Base-by-base conservation (phyloP, 75 land plant species). In the Selaginella tamariscina region DNA sequence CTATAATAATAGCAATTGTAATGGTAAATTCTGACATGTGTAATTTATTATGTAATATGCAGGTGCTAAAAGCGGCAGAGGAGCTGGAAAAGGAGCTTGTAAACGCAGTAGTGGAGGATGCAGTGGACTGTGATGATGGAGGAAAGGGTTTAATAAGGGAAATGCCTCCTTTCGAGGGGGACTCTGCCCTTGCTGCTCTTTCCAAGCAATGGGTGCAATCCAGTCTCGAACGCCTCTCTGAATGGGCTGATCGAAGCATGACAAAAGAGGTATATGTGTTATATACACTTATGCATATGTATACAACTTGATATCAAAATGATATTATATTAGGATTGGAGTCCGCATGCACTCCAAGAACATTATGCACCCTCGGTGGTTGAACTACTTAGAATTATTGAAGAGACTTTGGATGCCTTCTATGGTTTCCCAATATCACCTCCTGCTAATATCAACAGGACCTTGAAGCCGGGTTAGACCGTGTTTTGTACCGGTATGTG, bases 141-240 rank as follows among this genome's bases (percentile, higher is more conserved):
- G 98, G 98, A 39, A 93, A 89, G 79, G 83, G 80, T 32, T 68
- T 93, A 0, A 89, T 93, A 49, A 80, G 96, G 56, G 90, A 89
- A 79, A 93, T 93, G 98, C 86, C 87, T 59, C 98, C 98, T 54
- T 93, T 75, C 78, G 98, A 93, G 72, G 88, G 86, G 62, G 85
- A 89, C 64, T 59, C 79, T 73, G 76, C 77, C 23, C 73, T 93
- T 24, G 83, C 79, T 26, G 78, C 75, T 70, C 68, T 93, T 55
- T 71, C 86, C 21, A 93, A 82, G 74, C 59, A 55, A 20, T 93
- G 98, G 98, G 83, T 93, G 9, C 82, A 86, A 63, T 72, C 79
- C 39, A 84, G 85, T 27, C 33, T 89, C 5, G 91, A 81, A 56
- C 78, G 83, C 54, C 71, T 92, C 62, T 76, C 73, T 65, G 84